Evolutionary conservation across 1,284 basidiomycete genomes (phyloP).

Genomic region (Trichosporon sp.): DNA sequence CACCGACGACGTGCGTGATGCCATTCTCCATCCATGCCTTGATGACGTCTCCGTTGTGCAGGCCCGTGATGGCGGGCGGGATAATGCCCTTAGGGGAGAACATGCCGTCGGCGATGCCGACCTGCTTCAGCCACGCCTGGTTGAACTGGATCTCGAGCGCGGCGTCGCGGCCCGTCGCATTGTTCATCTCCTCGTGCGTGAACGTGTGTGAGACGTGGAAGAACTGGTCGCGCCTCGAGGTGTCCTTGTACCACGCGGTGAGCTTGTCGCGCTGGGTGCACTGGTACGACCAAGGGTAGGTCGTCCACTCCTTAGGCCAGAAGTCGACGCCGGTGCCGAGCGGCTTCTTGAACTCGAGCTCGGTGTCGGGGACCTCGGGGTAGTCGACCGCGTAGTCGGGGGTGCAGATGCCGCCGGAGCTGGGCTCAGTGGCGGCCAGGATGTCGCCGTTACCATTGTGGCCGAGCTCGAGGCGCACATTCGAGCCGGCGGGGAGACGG

Average conservation of each 20-base stretch:
- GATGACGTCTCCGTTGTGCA: slow-evolving; percentile 28
- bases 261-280: slow-evolving; percentile 20
- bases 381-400: slow-evolving; percentile 22
- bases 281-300: slow-evolving; percentile 12
- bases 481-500: slow-evolving; percentile 24
- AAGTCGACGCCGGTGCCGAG: slow-evolving; percentile 21
- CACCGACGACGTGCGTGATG: slow-evolving; percentile 25
- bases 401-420: not conserved
- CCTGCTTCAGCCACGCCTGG: slow-evolving; percentile 25
- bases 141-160: slow-evolving; percentile 27
- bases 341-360: slow-evolving; percentile 25
- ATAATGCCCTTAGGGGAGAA: slow-evolving; percentile 23
- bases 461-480: slow-evolving; percentile 24
- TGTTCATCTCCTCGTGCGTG: slow-evolving; percentile 25
- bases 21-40: slow-evolving; percentile 25
- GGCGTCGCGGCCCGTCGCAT: slow-evolving; percentile 24
- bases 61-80: slow-evolving; percentile 27
- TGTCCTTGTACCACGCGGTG: slow-evolving; percentile 15
- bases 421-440: not conserved
- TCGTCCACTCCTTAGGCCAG: slow-evolving; percentile 22
- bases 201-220: slow-evolving; percentile 27
- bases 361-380: slow-evolving; percentile 7
- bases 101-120: slow-evolving; percentile 16
- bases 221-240: slow-evolving; percentile 22
- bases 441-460: slow-evolving; percentile 29